phyloP scores from a whole-genome alignment of 139 green algal species.

The Tetradesmus lagerheimii region DNA sequence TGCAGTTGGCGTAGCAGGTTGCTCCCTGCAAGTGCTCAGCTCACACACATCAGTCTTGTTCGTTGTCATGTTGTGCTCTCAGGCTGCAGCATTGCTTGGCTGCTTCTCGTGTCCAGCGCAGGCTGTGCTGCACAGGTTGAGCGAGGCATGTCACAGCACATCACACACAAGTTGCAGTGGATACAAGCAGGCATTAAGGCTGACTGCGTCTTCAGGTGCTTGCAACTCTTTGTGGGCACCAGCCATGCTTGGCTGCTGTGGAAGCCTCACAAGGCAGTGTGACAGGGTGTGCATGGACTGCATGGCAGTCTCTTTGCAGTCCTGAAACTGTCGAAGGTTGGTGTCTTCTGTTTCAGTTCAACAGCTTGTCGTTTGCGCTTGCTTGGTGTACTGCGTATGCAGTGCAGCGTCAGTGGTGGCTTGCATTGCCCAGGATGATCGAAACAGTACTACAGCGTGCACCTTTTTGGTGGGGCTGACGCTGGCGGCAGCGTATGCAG shows the following conservation, averaged over 20 bases:
- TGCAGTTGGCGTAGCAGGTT: not conserved
- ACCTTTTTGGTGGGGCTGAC: not conserved
- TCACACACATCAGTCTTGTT: not conserved
- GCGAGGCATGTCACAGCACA: no score
- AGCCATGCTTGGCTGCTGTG: no score
- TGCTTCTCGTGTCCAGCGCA: no score
- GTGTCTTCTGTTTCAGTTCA: no score
- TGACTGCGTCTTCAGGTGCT: not conserved
- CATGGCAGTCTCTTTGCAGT: no score
- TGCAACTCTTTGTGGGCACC: not conserved
- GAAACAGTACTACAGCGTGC: not conserved
- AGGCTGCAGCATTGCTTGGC: not conserved
- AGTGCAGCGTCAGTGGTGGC: not conserved
- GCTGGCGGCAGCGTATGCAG: not conserved
- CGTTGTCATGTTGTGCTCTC: not conserved
- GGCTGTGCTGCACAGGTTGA: not conserved
- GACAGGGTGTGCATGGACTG: no score
- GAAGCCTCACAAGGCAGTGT: no score
- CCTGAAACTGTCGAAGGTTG: no score
- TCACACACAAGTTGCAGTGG: not conserved
- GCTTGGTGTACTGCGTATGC: not conserved
- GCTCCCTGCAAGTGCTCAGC: not conserved
- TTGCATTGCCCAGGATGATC: no score
- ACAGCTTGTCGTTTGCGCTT: not conserved
- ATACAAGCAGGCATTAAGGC: not conserved